Base-by-base conservation (phyloP, 2,329 filamentous ascomycete genomes). In the Pseudonectria buxi region DNA sequence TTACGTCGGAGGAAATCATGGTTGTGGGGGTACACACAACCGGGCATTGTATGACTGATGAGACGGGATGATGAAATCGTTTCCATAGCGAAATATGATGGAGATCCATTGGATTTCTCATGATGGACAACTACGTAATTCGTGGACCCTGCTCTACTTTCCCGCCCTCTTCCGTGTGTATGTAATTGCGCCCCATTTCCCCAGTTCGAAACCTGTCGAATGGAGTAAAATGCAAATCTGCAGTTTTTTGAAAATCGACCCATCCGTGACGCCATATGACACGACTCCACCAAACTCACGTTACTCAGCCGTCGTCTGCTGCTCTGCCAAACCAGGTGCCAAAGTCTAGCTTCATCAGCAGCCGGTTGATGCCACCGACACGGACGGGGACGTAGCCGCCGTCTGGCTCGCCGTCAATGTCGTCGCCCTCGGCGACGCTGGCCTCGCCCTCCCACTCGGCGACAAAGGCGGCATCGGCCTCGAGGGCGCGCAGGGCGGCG, bases 261-360 rank as follows among this genome's bases (percentile, higher is more conserved):
- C 50, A 53, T 43, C 32, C 10, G 45, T 53, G 44, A 53, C 50
- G 50, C 50, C 48, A 53, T 45, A 40, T 45, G 37, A 33, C 33
- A 40, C 30, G 30, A 28, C 26, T 33, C 24, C 30, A 32, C 16
- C 15, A 32, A 14, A 22, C 37, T n/a, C 40, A 18, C 24, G 31
- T n/a, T n/a, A n/a, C 11, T 14, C 14, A 30, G 5, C 46, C 33
- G 32, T 46, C 45, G n/a, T 50, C 50, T 30, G 51, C 50, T 34
- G 47, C 40, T 24, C 57, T 53, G 5, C 58, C 65, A 44, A 76
- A 71, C 74, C 74, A 78, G 35, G 63, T 71, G 14, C 74, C 75
- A 57, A 78, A 78, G 53, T 95, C 88, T 50, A 95, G 65, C 67
- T 95, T 95, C 86, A 95, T 94, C 55, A 95, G 61, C 55, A 95